Evolutionary conservation across 2,329 filamentous ascomycete genomes (phyloP).

Genomic region (Coleophoma crateriformis): DNA sequence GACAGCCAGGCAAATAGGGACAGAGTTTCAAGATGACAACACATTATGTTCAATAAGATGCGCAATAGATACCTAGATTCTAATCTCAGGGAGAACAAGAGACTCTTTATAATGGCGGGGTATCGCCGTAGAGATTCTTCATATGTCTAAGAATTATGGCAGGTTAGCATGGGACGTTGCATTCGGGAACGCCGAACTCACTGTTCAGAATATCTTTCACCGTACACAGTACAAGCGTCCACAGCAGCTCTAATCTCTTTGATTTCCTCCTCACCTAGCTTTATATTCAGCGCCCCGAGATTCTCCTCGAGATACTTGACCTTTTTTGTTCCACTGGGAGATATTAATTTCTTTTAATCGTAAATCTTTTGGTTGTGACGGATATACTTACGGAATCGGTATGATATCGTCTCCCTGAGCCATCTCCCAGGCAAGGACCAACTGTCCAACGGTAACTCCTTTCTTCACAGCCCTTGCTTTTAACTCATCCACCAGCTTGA

Average conservation of each 20-base stretch:
- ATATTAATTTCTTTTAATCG: too few species aligned
- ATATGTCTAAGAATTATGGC: too few species aligned
- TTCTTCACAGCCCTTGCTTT: constrained; percentile 45
- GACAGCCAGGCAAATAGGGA: too few species aligned
- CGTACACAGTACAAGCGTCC: constrained; percentile 18
- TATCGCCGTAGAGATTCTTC: too few species aligned
- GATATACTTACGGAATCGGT: constrained; percentile 39
- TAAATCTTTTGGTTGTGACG: too few species aligned
- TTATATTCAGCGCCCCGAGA: constrained; percentile 24
- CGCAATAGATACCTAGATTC: too few species aligned
- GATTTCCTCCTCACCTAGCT: constrained; percentile 30
- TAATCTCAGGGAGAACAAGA: too few species aligned
- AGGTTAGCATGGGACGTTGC: too few species aligned
- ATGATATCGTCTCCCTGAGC: constrained; percentile 55
- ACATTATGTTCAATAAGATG: too few species aligned
- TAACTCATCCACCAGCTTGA: constrained; percentile 46
- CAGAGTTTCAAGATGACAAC: too few species aligned
- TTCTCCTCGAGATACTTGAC: constrained; percentile 43
- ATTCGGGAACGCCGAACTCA: too few species aligned
- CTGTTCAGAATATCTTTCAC: not conserved
- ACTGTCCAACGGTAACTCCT: constrained; percentile 46
- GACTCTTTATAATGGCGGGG: too few species aligned
- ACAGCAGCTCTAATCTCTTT: constrained; percentile 29
- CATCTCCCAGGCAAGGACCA: constrained; percentile 59
- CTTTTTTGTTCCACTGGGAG: constrained; percentile 35